phyloP scores from a whole-genome alignment of 2,329 filamentous ascomycete species.

The Exophiala mesophila region DNA sequence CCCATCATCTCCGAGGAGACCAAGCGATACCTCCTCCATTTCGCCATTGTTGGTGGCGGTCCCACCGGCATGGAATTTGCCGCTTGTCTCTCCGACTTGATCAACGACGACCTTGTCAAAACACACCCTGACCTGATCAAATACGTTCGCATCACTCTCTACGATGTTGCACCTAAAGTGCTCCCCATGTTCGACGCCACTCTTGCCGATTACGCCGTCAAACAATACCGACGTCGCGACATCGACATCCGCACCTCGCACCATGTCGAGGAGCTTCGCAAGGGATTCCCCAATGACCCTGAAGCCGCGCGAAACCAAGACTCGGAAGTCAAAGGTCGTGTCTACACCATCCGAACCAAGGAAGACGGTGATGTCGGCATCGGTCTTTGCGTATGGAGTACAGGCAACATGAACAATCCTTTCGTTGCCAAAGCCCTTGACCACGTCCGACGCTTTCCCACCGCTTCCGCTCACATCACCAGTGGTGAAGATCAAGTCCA shows the following conservation, averaged over 20 bases:
- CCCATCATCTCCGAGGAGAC: slow-evolving; percentile 52
- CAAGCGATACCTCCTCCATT: slow-evolving; percentile 51
- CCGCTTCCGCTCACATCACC: slow-evolving; percentile 29
- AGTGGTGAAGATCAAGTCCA: slow-evolving; percentile 11
- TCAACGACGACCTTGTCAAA: slow-evolving; percentile 48
- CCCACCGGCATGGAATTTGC: slow-evolving; percentile 54
- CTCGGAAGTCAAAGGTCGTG: slow-evolving; percentile 40
- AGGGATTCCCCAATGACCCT: slow-evolving; percentile 42
- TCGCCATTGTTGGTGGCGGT: slow-evolving; percentile 56
- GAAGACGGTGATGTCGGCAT: slow-evolving; percentile 56
- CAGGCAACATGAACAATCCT: slow-evolving; percentile 53
- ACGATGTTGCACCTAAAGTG: slow-evolving; percentile 57
- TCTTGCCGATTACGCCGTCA: slow-evolving; percentile 52
- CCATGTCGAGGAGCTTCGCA: slow-evolving; percentile 51
- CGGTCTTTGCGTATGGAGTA: slow-evolving; percentile 59
- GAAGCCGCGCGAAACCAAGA: slow-evolving; percentile 29
- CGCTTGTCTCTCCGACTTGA: slow-evolving; percentile 55
- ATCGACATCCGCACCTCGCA: slow-evolving; percentile 56
- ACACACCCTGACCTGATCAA: slow-evolving; percentile 51
- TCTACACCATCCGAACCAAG: slow-evolving; percentile 50
- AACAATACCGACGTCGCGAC: slow-evolving; percentile 51
- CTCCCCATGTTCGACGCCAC: slow-evolving; percentile 58
- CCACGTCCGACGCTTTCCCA: slow-evolving; percentile 33
- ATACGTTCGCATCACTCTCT: slow-evolving; percentile 51
- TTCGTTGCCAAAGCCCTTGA: slow-evolving; percentile 46